Base-by-base conservation (phyloP, 805 yeast species). In the Saturnispora besseyi region DNA sequence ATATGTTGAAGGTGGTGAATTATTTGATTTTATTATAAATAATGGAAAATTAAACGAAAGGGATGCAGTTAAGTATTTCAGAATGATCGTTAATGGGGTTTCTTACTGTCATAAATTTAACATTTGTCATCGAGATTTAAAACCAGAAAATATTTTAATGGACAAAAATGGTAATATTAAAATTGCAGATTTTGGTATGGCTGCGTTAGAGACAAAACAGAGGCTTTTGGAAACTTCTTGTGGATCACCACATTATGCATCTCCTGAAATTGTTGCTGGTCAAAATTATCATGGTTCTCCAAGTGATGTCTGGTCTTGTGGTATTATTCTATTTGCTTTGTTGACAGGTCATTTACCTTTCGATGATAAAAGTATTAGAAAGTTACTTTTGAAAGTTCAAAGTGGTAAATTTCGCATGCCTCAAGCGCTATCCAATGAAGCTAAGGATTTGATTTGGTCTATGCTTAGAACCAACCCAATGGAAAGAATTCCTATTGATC, bases 141-240 rank as follows among this genome's bases (percentile, higher is more conserved):
- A 86, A 62, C 91, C 93, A 3, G 95, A 86, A 61, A 86, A 86
- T 62, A 71, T 86, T 52, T 63, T 86, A 50, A 67, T 86, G 26
- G 93, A 86, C 65, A 69, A 68, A 50, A 73, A 78, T 49, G 74
- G 79, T 53, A 81, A 79, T 56, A 83, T 86, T 49, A 85, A 85
- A 59, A 79, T 86, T 56, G 93, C 93, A 3, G 95, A 86, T 67
- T 86, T 86, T 61, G 95, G 95, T 49, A 86, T 86, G 95, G 95
- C 95, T 28, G 93, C 93, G 22, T 70, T 86, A 53, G 91, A 86
- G 62, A 75, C 81, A 53, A 79, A 79, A 50, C 87, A 82, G 48
- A 77, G 78, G 62, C 67, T 86, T 49, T 69, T 86, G 48, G 88
- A 84, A 63, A 86, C 95, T 4, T 80, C 87, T 13, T 86, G 95